Base-by-base conservation (phyloP, 331 rosid genomes). In the Malus hybrid region DNA sequence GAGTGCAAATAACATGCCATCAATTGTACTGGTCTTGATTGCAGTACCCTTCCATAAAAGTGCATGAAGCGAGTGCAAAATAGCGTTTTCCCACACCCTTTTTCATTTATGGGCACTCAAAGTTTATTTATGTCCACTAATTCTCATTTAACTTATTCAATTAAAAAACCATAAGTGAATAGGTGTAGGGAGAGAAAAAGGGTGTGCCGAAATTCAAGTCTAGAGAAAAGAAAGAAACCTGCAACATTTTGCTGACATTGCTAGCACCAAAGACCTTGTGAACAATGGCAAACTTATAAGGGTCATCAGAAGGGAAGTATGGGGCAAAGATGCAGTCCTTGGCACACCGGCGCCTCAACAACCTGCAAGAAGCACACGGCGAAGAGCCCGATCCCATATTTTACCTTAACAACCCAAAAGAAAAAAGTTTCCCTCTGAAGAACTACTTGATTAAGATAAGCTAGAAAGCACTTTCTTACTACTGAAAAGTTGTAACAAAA, bases 191-290 rank as follows among this genome's bases (percentile, higher is more conserved):
- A 7, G 20, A 52, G 57, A 52, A 52, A 52, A 52, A 16, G 57
- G 20, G 57, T 16, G 20, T 52, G 20, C 7, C n/a, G 57, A 52
- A 52, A 52, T 52, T 16, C 20, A 52, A 52, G 64, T 59, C 24
- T 22, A 62, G 12, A 77, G 76, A 39, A 64, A 63, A 19, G 57
- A 75, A 42, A 71, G 82, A 75, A 55, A 85, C 97, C 94, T 89
- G 94, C 13, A 91, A 77, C 91, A 91, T 91, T 81, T 91, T 91
- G 80, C 93, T 89, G 83, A 91, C 80, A 78, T 91, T 91, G 86
- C 97, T 91, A 55, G 97, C 97, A 71, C 97, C 94, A 77, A 91
- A 91, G 54, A 91, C 91, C 88, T 91, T 91, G 82, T 91, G 97
- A 28, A 91, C 97, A 82, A 86, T 86, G 84, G 97, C 86, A 74